Percentiles rank a stretch among this genome's conserved stretches.
phyloP scores from a whole-genome alignment of 257 asterid species.

The Ballota nigra region DNA sequence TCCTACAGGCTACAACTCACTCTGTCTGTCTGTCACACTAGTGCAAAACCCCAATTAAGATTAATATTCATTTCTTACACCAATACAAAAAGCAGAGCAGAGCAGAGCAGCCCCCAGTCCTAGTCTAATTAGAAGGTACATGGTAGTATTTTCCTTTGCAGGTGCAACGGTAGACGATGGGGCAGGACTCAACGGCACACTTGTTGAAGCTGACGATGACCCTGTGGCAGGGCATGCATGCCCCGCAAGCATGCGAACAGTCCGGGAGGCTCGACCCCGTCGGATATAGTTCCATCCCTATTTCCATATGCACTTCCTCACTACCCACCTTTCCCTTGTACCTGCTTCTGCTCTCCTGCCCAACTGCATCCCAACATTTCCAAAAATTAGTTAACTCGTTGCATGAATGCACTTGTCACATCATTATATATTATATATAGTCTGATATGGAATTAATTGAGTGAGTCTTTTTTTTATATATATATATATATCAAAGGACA shows the following conservation, averaged over 20 bases:
- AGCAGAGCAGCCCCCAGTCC: neutral
- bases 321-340: conserved; percentile 27
- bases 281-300: conserved; percentile 76
- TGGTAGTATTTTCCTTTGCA: conserved; percentile 90
- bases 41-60: conserved; percentile 2
- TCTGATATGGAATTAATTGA: no score
- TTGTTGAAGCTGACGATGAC: conserved; percentile 75
- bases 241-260: conserved; percentile 87
- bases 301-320: conserved; percentile 24
- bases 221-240: conserved; percentile 83
- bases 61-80: neutral
- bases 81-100: neutral
- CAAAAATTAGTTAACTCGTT: neutral
- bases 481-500: no score
- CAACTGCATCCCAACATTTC: conserved; percentile 33
- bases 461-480: no score
- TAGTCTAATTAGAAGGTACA: conserved; percentile 65
- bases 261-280: conserved; percentile 94
- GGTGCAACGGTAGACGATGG: conserved; percentile 87
- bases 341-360: conserved; percentile 39
- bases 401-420: neutral
- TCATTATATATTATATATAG: no score
- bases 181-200: conserved; percentile 90
- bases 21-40: neutral
- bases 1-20: conserved; percentile 13